These are phyloP conservation scores for Lunularia cruciata DNA, from an alignment of 225 moss, liverwort and hornwort species.

Conservation along the genomic window DNA sequence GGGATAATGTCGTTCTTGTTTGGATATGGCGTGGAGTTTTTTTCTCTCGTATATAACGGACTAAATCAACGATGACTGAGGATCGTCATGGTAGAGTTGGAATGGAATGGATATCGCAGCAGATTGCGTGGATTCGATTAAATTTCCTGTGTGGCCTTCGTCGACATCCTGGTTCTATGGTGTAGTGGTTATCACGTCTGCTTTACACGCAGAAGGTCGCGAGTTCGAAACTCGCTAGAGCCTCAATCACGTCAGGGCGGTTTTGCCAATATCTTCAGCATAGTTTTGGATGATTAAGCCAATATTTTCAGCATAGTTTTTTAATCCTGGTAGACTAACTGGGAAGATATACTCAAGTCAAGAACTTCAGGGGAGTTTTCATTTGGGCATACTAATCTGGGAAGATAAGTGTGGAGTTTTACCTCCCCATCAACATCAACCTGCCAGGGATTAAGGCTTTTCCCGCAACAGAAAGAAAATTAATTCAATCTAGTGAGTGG, in stretches of 20 bases:
- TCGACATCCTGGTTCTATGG: constrained; percentile 33
- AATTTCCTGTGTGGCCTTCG: not conserved
- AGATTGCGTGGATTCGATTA: not conserved
- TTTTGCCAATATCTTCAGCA: not conserved
- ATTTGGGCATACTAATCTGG: too few species aligned
- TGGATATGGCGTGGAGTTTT: too few species aligned
- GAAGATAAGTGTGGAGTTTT: too few species aligned
- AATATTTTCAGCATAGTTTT: not conserved
- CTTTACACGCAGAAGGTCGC: constrained; percentile 50
- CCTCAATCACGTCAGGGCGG: not conserved
- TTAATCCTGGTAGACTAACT: not conserved
- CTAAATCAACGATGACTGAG: not conserved
- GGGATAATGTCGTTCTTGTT: too few species aligned
- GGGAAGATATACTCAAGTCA: too few species aligned
- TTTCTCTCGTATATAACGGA: too few species aligned
- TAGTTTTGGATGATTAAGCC: not conserved
- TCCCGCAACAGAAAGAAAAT: too few species aligned
- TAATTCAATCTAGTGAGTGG: too few species aligned
- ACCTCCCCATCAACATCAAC: too few species aligned
- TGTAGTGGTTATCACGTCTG: constrained; percentile 53
- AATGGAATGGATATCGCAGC: not conserved
- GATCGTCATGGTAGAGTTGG: too few species aligned
- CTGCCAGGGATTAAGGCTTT: too few species aligned
- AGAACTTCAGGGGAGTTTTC: too few species aligned
- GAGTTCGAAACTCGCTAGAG: constrained; percentile 49